phyloP scores from a whole-genome alignment of 768 basidiomycete species.

The Gautieria morchelliformis region DNA sequence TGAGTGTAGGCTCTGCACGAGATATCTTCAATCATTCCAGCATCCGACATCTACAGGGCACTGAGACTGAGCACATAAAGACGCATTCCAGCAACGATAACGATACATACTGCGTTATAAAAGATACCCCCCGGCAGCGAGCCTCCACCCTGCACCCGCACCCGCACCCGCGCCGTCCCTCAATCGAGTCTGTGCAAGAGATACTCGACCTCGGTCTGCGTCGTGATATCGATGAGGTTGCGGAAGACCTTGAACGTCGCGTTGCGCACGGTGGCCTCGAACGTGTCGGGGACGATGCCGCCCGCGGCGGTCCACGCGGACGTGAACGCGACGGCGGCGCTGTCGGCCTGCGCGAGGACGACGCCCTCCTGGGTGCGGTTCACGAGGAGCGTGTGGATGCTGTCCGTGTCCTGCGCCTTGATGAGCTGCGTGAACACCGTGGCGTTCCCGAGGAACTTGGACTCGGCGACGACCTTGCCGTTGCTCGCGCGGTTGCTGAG shows the following conservation, averaged over 20 bases:
- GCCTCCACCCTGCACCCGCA: too few relatives aligned
- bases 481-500: slow-evolving; percentile 8
- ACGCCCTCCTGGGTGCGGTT: slow-evolving; percentile 14
- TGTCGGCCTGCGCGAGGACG: slow-evolving; percentile 12
- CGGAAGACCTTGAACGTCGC: background rate
- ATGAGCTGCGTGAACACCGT: slow-evolving; percentile 12
- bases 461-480: slow-evolving; percentile 14
- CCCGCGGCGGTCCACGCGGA: background rate
- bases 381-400: slow-evolving; percentile 1
- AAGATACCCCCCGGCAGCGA: background rate
- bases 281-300: background rate
- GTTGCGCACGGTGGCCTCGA: background rate
- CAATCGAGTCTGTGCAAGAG: background rate
- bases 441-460: slow-evolving; percentile 11
- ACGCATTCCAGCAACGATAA: too few relatives aligned
- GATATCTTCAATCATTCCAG: too few relatives aligned
- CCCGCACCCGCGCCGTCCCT: too few relatives aligned
- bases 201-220: background rate
- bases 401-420: slow-evolving; percentile 4
- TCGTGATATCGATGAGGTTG: background rate
- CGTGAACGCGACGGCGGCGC: slow-evolving; percentile 10
- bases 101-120: background rate
- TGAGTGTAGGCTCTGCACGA: too few relatives aligned
- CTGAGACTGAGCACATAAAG: too few relatives aligned
- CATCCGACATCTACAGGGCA: too few relatives aligned